A percentile compares a stretch with the other conserved stretches of the same genome.
These are phyloP conservation scores for Aureobasidium sp. DNA, from an alignment of 2,329 filamentous ascomycete genomes.

Conservation along the genomic window DNA sequence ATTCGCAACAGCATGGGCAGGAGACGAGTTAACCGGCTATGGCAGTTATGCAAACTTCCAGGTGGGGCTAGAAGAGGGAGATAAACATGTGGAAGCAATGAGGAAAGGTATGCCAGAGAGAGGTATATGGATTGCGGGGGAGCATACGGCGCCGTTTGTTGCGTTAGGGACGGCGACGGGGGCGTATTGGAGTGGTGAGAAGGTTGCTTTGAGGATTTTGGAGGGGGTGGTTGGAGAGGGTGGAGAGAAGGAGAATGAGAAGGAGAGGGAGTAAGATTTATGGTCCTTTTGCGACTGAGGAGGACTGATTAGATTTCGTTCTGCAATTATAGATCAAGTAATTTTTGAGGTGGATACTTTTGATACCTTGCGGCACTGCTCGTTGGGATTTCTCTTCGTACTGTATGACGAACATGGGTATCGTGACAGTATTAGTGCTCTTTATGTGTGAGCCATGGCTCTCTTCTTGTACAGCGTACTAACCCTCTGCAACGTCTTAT, in stretches of 20 bases:
- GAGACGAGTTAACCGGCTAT: conserved; percentile 69
- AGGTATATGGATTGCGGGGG: conserved; percentile 78
- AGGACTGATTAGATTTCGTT: too few species aligned
- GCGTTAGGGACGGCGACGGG: conserved; percentile 82
- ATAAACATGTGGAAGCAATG: conserved; percentile 60
- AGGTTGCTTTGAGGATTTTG: conserved; percentile 56
- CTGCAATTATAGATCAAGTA: too few species aligned
- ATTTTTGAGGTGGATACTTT: not conserved
- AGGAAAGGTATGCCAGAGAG: conserved; percentile 49
- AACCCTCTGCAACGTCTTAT: too few species aligned
- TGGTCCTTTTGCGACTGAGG: too few species aligned
- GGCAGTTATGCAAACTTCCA: conserved; percentile 86
- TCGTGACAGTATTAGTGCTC: too few species aligned
- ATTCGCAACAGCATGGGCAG: conserved; percentile 68
- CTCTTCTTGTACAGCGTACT: too few species aligned
- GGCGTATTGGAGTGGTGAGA: conserved; percentile 86
- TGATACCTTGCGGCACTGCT: not conserved
- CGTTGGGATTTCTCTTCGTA: not conserved
- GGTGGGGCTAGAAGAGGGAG: conserved; percentile 59
- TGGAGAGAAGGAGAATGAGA: not conserved
- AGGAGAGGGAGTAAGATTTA: not conserved
- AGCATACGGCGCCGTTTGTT: conserved; percentile 86
- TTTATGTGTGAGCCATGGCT: not conserved
- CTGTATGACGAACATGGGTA: too few species aligned
- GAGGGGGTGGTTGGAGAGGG: not conserved